Base-by-base conservation (phyloP, 257 asterid species). In the Petunia secreta region DNA sequence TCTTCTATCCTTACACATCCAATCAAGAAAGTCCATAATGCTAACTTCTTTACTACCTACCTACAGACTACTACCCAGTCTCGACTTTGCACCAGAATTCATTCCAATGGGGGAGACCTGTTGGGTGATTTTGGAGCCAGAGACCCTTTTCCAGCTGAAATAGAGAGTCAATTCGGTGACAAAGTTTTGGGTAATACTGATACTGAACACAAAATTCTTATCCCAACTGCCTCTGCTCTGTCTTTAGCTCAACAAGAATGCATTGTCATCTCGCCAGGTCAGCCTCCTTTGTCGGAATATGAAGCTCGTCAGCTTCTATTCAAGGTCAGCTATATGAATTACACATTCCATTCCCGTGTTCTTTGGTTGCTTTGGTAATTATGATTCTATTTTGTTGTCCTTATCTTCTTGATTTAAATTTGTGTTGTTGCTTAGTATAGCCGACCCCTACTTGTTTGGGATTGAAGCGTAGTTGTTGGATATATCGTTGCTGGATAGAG, bases 51-150 rank as follows among this genome's bases (percentile, higher is more conserved):
- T 16, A 63, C 66, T 3, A 79, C 36, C 2, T 73, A 36, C 53
- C 66, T 74, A 39, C 63, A 25, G 9, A 64, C 74, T 1, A 53
- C 74, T 1, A n/a, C 66, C 13, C 82, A 66, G 34, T 15, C 68
- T 15, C 86, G 84, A 13, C 39, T 43, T 8, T 63, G 86, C 1
- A 6, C 87, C 0, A 87, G 63, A 69, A 82, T 85, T 41, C 79
- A 14, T 74, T 90, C 97, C 14, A 14, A 79, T 64, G 64, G 13
- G 71, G 54, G 1, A 57, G 91, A 91, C 77, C 39, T 84, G 75
- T 16, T 91, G 38, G 99, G 97, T 46, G 98, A 93, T 81, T 95
- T 95, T 80, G 99, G 98, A 4, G 99, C 93, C 1, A 85, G 99
- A 81, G 99, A 95, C 81, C 97, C 99, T 1, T 93, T 92, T 79